These are phyloP conservation scores for Leccinum solheimii DNA, from an alignment of 1,284 basidiomycete genomes.

Conservation along the genomic window DNA sequence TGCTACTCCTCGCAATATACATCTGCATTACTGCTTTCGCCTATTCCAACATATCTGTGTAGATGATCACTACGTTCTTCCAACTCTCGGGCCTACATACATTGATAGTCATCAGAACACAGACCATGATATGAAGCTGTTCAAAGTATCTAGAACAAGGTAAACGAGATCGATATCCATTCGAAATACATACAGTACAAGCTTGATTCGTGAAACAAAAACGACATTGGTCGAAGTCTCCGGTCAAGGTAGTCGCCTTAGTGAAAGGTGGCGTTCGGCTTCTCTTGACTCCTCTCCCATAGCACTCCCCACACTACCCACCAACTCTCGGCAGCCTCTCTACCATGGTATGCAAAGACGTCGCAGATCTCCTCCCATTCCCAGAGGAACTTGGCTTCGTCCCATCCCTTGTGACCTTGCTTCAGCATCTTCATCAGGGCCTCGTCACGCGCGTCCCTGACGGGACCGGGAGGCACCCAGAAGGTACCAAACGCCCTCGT, in stretches of 20 bases:
- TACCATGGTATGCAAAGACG: constrained; percentile 46
- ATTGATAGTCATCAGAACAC: constrained; percentile 2
- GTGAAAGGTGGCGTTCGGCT: constrained; percentile 1
- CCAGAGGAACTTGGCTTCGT: constrained; percentile 33
- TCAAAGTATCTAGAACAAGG: neutral
- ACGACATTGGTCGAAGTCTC: constrained; percentile 1
- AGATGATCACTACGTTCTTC: neutral
- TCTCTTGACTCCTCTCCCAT: constrained; percentile 34
- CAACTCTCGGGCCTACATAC: neutral
- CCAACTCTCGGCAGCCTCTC: constrained; percentile 49
- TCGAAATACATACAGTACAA: too few relatives aligned
- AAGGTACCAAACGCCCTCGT: constrained; percentile 24
- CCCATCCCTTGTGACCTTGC: constrained; percentile 34
- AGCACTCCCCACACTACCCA: constrained; percentile 46
- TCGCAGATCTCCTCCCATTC: constrained; percentile 46
- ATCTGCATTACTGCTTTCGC: constrained; percentile 19
- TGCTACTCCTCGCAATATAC: constrained; percentile 16
- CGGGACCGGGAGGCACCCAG: constrained; percentile 42
- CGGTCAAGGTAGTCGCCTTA: neutral
- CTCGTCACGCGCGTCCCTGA: constrained; percentile 40
- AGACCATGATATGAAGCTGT: neutral
- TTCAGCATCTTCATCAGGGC: constrained; percentile 33
- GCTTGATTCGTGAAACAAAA: constrained; percentile 1
- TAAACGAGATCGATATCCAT: neutral
- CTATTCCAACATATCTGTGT: constrained; percentile 1